phyloP scores from a whole-genome alignment of 257 asterid species.

The Solanum pimpinellifolium region DNA sequence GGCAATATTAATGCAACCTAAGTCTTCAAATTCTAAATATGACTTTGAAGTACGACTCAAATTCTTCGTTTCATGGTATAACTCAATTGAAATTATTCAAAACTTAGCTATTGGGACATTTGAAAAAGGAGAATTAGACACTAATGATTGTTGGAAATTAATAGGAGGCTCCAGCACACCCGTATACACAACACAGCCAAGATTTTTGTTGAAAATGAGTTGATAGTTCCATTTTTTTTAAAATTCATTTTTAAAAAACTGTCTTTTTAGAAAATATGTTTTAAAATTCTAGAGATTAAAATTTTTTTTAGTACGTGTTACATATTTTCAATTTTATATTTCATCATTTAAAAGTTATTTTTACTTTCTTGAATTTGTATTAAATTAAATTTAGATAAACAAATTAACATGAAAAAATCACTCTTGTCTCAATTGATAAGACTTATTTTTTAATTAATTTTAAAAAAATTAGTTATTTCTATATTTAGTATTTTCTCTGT shows the following conservation, averaged over 20 bases:
- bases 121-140: not conserved
- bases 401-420: not conserved
- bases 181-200: not conserved
- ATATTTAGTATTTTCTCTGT: too few relatives aligned
- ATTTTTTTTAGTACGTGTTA: not conserved
- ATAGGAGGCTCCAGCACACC: not conserved
- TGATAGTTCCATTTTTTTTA: not conserved
- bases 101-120: not conserved
- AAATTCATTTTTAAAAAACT: not conserved
- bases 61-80: not conserved
- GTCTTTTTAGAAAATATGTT: not conserved
- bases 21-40: too few relatives aligned
- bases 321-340: not conserved
- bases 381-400: not conserved
- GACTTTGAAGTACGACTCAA: not conserved
- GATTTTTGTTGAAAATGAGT: not conserved
- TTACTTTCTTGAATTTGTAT: not conserved
- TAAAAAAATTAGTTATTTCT: too few relatives aligned
- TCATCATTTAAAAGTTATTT: not conserved
- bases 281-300: not conserved
- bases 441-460: too few relatives aligned
- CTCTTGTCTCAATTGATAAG: too few relatives aligned
- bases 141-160: not conserved
- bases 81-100: not conserved
- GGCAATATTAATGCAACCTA: too few relatives aligned